Evolutionary conservation across 108 stramenopile species (phyloP), one percentile per base, ranked within the genome.

Genomic region (Schizochytrium sp.): DNA sequence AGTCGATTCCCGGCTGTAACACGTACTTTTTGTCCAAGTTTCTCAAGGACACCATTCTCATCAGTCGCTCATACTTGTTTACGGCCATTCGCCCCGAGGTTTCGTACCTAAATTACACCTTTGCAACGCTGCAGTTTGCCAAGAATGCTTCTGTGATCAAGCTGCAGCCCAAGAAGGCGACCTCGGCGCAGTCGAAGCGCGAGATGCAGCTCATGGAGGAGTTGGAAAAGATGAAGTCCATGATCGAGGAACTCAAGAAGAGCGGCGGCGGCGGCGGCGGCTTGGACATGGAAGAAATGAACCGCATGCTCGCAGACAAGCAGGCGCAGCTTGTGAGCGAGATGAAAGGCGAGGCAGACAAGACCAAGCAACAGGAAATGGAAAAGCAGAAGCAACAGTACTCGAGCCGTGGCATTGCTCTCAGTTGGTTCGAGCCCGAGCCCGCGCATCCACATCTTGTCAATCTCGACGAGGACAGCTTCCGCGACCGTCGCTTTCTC

Each of bases 1-100:
- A 45, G 44, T 91, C 91, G 5, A 93, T 94, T 6, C 94, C 94
- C 58, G 94, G 94, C 53, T 93, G 93, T 76, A 94, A 94, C 93
- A 91, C 92, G 29, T 93, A 92, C 89, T 94, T 94, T 91, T 91
- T 94, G 58, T 94, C 93, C 90, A 94, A 94, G 90, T 94, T 92
- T 76, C 90, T 94, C n/a, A 94, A 94, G 91, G 94, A 94, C 91
- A 94, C 94, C 57, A 94, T 94, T 92, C 92, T 94, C 41, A 92
- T 93, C 60, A 93, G 92, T 29, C 88, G 92, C 60, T 93, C 93
- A 18, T 94, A 93, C 88, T 90, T 94, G 10, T 93, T 94, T 88
- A 93, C 93, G 87, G 94, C 94, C 58, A 90, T 94, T 48, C 91
- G 94, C 19, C 94, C 94, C 41, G 94, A 94, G 90, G 93, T 93